Conservation (phyloP, 2,329 filamentous ascomycete genomes). For the Diaporthe nobilis region DNA sequence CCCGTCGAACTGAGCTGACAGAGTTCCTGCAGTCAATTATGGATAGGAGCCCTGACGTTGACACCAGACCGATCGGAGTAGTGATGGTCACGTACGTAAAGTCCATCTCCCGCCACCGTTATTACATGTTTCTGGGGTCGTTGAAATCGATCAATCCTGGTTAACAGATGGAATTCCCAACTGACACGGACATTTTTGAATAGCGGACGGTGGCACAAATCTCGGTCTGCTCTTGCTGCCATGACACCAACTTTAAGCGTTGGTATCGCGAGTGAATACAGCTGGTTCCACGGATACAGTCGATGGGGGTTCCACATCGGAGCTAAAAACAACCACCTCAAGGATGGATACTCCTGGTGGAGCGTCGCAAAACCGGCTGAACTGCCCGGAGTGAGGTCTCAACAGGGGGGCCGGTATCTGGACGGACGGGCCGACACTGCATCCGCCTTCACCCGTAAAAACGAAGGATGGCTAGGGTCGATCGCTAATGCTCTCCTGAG, state of each 20-base stretch:
- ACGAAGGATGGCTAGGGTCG: fast-evolving
- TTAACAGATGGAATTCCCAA: neutral
- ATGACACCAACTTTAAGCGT: neutral
- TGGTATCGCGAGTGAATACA: conserved; percentile 4
- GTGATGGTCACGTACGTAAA: conserved; percentile 1
- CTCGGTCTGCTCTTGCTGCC: fast-evolving
- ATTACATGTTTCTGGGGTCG: no score
- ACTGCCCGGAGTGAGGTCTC: neutral
- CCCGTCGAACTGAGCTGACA: neutral
- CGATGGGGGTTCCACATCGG: neutral
- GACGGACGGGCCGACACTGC: neutral
- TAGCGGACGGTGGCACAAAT: neutral
- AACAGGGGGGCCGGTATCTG: fast-evolving
- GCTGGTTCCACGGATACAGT: neutral
- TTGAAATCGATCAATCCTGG: neutral
- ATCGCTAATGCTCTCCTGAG: neutral
- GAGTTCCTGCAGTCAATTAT: neutral
- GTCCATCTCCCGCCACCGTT: neutral
- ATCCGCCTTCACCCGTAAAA: fast-evolving
- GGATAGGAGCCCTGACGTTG: neutral
- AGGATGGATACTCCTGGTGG: neutral
- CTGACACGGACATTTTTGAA: neutral
- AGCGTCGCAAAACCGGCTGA: neutral
- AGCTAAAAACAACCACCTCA: neutral
- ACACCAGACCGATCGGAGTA: neutral